Base-by-base conservation (phyloP, 208 protist species). In the Leptomonas seymouri region DNA sequence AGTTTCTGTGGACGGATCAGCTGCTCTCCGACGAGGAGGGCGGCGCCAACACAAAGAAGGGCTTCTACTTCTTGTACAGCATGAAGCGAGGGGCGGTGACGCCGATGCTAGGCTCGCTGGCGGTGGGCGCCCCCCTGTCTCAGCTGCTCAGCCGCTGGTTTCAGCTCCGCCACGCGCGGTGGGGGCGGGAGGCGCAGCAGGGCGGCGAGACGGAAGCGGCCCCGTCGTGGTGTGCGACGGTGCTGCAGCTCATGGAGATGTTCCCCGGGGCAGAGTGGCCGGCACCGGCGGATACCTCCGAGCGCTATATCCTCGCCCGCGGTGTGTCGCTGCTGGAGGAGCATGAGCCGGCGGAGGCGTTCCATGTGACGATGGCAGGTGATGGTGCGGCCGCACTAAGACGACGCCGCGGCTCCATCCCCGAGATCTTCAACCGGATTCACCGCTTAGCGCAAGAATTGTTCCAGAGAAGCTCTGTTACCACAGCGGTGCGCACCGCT, bases 51-150 rank as follows among this genome's bases (percentile, higher is more conserved):
- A 64, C 70, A 8, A 79, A 86, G 57, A 69, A 90, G 56, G 93
- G 93, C 39, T 96, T 97, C 77, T 83, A 91, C 71, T 97, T 94
- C 61, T 74, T 97, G 30, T 97, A 97, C 77, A 45, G 60, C 51
- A 63, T 94, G 41, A 67, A 84, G 56, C 74, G 68, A n/a, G 75
- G 73, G 49, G 55, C 36, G 6, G 30, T 86, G 21, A 21, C 57
- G 36, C 55, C 76, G 34, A 57, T 49, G 46, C 56, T 94, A 6
- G 49, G 45, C 30, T 58, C 54, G n/a, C 53, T 71, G 44, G 65
- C 81, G 50, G 75, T 86, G n/a, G 63, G 59, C 27, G 68, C 48
- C 18, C 80, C 82, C 18, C 57, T 91, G 2, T 66, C 62, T 2
- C 46, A 81, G 63, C 61, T 94, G n/a, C 69, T 90, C 16, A 74